Evolutionary conservation across 1,284 basidiomycete genomes (phyloP), one percentile per base, ranked within the genome.

Genomic region (Bjerkandera adusta): DNA sequence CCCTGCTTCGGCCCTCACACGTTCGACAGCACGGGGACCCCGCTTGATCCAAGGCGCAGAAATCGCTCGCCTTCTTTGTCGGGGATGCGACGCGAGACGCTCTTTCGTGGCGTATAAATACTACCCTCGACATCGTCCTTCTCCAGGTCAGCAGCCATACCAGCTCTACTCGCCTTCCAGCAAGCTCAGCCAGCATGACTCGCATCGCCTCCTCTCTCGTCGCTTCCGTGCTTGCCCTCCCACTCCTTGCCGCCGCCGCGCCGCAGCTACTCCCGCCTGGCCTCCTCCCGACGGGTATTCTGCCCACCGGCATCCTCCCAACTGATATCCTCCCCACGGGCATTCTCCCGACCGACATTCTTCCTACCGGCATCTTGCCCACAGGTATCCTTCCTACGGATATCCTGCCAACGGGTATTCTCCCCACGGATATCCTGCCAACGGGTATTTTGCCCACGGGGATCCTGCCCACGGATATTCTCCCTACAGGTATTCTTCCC

Each of bases 361-460:
- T 39, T 3, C 22, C 37, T 10, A 35, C 39, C 18, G 39, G 39
- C 5, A 41, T 32, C 27, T 27, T 41, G 27, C 39, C 39, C 15
- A 41, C 39, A 5, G 37, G 16, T 11, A n/a, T 25, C 22, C 11
- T 21, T 12, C 37, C 37, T 25, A 24, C 12, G 10, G 36, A 15
- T 5, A 39, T 39, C 11, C 25, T 39, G 10, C 37, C 37, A 6
- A 27, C 37, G 1, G 37, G 37, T 26, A 39, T 39, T 11, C 37
- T 39, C 24, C 22, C 37, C 34, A 18, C 34, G 8, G 34, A 21
- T 6, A 36, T 36, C 16, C 34, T 36, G 18, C 34, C 34, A 8
- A 5, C 34, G 3, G 34, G 34, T 20, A 36, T 36, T 21, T 21
- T 36, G 8, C 34, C 34, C 10, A 5, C 34, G 8, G 34, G 34